These are phyloP conservation scores for Fusarium sp. DNA, from an alignment of 2,329 filamentous ascomycete genomes.

Conservation along the genomic window DNA sequence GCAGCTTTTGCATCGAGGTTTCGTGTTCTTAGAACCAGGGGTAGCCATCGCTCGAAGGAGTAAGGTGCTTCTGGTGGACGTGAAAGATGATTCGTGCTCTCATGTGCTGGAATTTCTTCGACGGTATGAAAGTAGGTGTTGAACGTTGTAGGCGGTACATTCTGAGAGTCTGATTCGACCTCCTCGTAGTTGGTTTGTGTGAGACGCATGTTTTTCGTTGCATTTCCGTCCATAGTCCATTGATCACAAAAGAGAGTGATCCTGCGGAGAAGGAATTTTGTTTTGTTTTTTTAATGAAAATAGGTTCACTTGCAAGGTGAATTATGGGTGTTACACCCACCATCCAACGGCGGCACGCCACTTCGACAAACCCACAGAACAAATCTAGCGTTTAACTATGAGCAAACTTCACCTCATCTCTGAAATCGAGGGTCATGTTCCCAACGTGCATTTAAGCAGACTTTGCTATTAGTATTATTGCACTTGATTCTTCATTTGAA, in stretches of 20 bases:
- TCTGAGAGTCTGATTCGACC: slow-evolving; percentile 6
- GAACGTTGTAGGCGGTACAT: slow-evolving; percentile 5
- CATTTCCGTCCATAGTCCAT: neutral
- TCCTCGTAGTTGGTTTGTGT: neutral
- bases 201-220: neutral
- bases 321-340: neutral
- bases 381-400: neutral
- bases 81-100: neutral
- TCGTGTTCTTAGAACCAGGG: slow-evolving; percentile 52
- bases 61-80: slow-evolving; percentile 46
- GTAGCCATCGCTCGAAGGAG: slow-evolving; percentile 55
- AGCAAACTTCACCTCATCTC: neutral
- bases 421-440: neutral
- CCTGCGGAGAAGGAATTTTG: neutral
- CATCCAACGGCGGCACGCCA: neutral
- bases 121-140: slow-evolving; percentile 16
- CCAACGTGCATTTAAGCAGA: neutral
- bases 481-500: neutral
- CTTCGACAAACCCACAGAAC: neutral
- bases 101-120: neutral
- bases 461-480: neutral
- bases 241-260: neutral
- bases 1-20: slow-evolving; percentile 34
- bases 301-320: neutral
- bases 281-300: neutral